A percentile compares a stretch with the other conserved stretches of the same genome.
These are phyloP conservation scores for Blastocladiella emersonii DNA, from an alignment of 371 early-diverging fungal genomes.

Conservation along the genomic window DNA sequence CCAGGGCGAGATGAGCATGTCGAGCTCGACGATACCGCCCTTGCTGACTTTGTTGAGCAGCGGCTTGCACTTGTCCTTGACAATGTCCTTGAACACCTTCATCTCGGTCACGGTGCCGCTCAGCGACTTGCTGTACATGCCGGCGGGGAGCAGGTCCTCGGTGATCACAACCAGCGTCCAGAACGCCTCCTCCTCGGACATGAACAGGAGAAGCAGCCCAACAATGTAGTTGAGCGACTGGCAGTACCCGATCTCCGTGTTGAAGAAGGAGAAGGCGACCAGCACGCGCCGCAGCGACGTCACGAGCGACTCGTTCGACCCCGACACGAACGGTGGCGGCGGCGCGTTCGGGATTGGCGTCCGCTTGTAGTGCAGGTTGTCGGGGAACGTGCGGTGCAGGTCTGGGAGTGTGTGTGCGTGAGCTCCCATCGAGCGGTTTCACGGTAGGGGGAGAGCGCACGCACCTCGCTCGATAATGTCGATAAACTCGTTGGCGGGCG, in stretches of 20 bases:
- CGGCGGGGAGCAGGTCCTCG: constrained; percentile 54
- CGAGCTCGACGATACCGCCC: constrained; percentile 42
- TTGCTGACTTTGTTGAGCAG: constrained; percentile 1
- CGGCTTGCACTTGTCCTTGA: constrained; percentile 24
- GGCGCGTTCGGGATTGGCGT: not conserved
- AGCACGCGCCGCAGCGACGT: constrained; percentile 51
- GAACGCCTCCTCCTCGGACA: constrained; percentile 65
- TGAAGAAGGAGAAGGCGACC: constrained; percentile 46
- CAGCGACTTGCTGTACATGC: constrained; percentile 63
- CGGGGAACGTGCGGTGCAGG: constrained; percentile 66
- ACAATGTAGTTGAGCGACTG: constrained; percentile 71
- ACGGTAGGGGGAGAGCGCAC: not conserved
- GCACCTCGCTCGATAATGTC: constrained; percentile 59
- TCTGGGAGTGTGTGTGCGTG: constrained; percentile 25
- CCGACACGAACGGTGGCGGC: constrained; percentile 41
- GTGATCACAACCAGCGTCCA: constrained; percentile 65
- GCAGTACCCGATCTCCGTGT: constrained; percentile 64
- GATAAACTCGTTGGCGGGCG: constrained; percentile 26
- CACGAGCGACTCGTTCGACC: constrained; percentile 16
- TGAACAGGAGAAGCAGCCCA: constrained; percentile 56
- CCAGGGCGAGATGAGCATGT: constrained; percentile 69
- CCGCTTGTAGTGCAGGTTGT: constrained; percentile 45
- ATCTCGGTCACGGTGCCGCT: constrained; percentile 63
- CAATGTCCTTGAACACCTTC: constrained; percentile 47
- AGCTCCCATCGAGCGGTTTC: not conserved